Conservation (phyloP, 371 early-diverging fungal genomes). For the Rhizomucor pusillus region DNA sequence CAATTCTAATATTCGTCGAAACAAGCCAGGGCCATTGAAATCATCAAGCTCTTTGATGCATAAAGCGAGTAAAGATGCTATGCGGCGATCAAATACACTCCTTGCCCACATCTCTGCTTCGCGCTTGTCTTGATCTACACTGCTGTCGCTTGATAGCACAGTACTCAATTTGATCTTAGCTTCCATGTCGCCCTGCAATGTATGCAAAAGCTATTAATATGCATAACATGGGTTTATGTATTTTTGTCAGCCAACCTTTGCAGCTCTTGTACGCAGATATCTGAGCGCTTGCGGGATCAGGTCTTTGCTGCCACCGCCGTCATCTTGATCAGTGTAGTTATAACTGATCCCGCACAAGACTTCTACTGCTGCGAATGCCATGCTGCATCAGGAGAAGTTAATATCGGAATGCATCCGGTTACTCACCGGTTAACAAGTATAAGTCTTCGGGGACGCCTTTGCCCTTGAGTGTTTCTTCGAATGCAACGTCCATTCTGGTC, state of each 20-base stretch:
- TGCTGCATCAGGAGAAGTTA: no score
- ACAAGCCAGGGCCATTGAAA: constrained; percentile 5
- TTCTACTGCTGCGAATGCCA: no score
- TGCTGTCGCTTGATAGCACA: constrained; percentile 17
- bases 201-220: neutral
- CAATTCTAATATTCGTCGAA: constrained; percentile 19
- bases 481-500: no score
- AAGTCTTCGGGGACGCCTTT: no score
- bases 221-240: no score
- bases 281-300: constrained; percentile 1
- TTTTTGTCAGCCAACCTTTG: constrained; percentile 3
- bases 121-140: constrained; percentile 12
- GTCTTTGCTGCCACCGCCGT: neutral
- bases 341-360: no score
- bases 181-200: constrained; percentile 38
- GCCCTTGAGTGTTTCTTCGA: no score
- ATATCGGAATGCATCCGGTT: no score
- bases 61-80: constrained; percentile 29
- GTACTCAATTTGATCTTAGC: constrained; percentile 47
- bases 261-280: constrained; percentile 9
- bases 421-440: no score
- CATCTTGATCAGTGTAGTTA: no score
- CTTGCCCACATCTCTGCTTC: constrained; percentile 47
- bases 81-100: constrained; percentile 43
- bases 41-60: constrained; percentile 22